Conservation (phyloP, 306 rosid species). For the Vigna trinervia region DNA sequence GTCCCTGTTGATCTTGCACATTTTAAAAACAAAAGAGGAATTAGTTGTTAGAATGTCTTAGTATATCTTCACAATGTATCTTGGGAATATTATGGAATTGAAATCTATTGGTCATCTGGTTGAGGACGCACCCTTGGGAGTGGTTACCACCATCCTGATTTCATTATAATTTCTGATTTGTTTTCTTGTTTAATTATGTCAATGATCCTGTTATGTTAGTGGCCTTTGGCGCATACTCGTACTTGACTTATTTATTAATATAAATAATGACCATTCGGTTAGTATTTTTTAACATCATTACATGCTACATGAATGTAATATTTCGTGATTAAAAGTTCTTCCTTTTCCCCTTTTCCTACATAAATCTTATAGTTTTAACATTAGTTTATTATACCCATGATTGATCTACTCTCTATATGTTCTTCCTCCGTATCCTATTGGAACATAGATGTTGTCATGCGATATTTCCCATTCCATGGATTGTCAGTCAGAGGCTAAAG, state of each 20-base stretch:
- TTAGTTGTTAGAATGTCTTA: neutral
- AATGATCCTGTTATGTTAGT: neutral
- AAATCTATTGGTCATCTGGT: neutral
- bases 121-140: neutral
- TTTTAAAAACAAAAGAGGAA: neutral
- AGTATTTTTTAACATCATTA: neutral
- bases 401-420: neutral
- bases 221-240: neutral
- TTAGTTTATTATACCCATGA: neutral
- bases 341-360: neutral
- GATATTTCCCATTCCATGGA: neutral
- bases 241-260: neutral
- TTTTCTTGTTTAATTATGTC: neutral
- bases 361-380: conserved; percentile 4
- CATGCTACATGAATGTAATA: neutral
- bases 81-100: neutral
- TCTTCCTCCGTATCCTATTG: conserved; percentile 14
- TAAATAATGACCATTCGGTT: conserved; percentile 7
- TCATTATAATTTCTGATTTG: neutral
- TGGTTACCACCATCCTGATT: neutral
- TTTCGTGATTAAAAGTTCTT: neutral
- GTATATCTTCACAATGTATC: conserved; percentile 6
- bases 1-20: neutral
- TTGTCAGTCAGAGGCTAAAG: neutral
- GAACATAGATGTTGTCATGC: conserved; percentile 20